phyloP scores from a whole-genome alignment of 495 filamentous ascomycete genomes.

The Sabuloglossum arenarium region DNA sequence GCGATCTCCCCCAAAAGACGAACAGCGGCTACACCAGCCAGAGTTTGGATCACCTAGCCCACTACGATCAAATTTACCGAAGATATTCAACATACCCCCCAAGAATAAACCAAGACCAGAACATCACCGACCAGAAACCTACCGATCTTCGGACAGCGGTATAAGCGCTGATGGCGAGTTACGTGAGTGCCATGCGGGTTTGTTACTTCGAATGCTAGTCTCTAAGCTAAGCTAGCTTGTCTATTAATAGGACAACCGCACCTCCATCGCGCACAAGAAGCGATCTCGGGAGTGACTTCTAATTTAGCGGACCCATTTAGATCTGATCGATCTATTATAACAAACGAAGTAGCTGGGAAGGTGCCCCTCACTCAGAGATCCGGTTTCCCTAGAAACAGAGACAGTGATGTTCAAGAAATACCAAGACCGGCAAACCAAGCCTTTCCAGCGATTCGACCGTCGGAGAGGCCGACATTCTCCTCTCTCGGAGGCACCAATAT shows the following conservation, averaged over 20 bases:
- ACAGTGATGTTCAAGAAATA: background rate
- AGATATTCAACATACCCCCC: slow-evolving; percentile 1
- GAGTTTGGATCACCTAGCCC: slow-evolving; percentile 4
- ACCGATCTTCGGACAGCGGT: background rate
- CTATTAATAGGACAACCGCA: background rate
- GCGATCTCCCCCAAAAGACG: background rate
- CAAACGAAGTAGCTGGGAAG: background rate
- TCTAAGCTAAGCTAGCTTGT: background rate
- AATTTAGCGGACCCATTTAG: background rate
- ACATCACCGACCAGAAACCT: slow-evolving; percentile 3
- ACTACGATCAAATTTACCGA: background rate
- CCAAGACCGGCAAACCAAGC: background rate
- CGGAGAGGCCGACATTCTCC: background rate
- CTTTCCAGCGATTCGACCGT: background rate
- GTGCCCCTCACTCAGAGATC: background rate
- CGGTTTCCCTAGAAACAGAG: background rate
- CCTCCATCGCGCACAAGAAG: background rate
- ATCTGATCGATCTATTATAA: background rate
- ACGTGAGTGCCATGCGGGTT: background rate
- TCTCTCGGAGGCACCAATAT: background rate
- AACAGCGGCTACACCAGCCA: background rate
- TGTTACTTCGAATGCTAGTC: background rate
- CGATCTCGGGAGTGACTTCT: background rate
- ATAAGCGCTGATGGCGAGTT: background rate
- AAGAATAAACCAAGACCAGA: background rate